Base-by-base conservation (phyloP, 257 asterid species). In the Petrea volubilis region DNA sequence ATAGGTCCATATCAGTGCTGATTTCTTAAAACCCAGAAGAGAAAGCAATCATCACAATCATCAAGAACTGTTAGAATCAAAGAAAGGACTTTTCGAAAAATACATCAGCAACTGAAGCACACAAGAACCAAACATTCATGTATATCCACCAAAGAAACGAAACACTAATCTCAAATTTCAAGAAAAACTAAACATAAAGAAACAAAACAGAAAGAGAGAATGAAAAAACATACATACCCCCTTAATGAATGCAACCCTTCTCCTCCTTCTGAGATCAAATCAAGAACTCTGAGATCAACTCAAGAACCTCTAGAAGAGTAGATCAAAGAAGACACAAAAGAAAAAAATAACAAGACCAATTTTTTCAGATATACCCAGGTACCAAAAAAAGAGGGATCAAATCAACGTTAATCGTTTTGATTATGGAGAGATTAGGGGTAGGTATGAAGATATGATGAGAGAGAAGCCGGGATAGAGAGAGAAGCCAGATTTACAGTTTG, bases 201-300 rank as follows among this genome's bases (percentile, higher is more conserved):
- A 56, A 18, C 46, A 12, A 23, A 24, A 70, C 18, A 12, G n/a
- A 69, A 8, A 18, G 31, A 44, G 17, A 36, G 24, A 41, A 11
- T 2, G 23, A 46, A 52, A 53, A 44, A 14, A 3, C 49, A 68
- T 52, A 44, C 72, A 43, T 69, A 62, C 76, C 75, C 75, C 38
- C 58, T 51, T 60, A 17, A 24, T 38, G 46, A 49, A 61, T 29
- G 33, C 56, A 40, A 8, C 8, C 27, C 12, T 56, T 58, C 27
- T 56, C 41, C 50, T 15, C 65, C 57, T 21, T 51, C 62, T 34
- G 52, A 56, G 57, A 43, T 72, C 72, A 72, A 77, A 72, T 65
- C 71, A 60, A n/a, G 52, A 64, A 63, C 14, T 53, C 20, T 43
- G 58, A 56, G 62, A 43, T 73, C 75, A 72, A 78, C 68, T 60